A percentile compares a stretch with the other conserved stretches of the same genome.
phyloP scores from a whole-genome alignment of 495 filamentous ascomycete genomes.

The Penicillium arizonense region DNA sequence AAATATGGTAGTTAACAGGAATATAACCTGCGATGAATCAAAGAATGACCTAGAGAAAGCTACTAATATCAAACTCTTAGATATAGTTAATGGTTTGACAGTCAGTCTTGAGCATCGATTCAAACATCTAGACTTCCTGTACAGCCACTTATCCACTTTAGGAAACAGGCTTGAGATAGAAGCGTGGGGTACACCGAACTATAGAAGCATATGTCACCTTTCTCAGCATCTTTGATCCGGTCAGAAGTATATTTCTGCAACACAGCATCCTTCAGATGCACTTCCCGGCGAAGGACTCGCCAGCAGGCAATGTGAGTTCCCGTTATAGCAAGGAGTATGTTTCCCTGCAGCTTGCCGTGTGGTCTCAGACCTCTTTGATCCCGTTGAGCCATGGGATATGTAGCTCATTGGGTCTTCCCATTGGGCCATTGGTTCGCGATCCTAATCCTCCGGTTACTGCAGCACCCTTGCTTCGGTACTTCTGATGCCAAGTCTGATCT shows the following conservation, averaged over 20 bases:
- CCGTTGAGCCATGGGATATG: constrained; percentile 20
- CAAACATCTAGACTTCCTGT: background rate
- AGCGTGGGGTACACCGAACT: background rate
- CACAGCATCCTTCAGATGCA: constrained; percentile 7
- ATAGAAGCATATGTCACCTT: background rate
- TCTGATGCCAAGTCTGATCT: constrained; percentile 17
- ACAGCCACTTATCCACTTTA: background rate
- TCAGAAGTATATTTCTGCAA: constrained; percentile 25
- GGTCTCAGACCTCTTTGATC: constrained; percentile 37
- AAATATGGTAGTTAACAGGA: background rate
- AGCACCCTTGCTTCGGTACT: constrained; percentile 11
- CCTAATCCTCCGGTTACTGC: constrained; percentile 27
- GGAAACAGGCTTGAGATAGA: background rate
- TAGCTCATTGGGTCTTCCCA: background rate
- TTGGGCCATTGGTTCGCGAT: constrained; percentile 18
- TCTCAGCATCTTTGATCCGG: constrained; percentile 11
- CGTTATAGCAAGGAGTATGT: constrained; percentile 30
- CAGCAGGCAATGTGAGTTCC: constrained; percentile 23
- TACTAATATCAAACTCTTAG: too few species aligned
- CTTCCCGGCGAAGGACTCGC: constrained; percentile 17
- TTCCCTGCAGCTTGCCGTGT: constrained; percentile 38
- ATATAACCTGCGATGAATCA: too few species aligned
- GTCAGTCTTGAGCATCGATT: too few species aligned
- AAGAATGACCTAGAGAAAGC: background rate
- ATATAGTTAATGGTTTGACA: too few species aligned